phyloP scores from a whole-genome alignment of 2,329 filamentous ascomycete genomes.

The Xylariaceae sp. region DNA sequence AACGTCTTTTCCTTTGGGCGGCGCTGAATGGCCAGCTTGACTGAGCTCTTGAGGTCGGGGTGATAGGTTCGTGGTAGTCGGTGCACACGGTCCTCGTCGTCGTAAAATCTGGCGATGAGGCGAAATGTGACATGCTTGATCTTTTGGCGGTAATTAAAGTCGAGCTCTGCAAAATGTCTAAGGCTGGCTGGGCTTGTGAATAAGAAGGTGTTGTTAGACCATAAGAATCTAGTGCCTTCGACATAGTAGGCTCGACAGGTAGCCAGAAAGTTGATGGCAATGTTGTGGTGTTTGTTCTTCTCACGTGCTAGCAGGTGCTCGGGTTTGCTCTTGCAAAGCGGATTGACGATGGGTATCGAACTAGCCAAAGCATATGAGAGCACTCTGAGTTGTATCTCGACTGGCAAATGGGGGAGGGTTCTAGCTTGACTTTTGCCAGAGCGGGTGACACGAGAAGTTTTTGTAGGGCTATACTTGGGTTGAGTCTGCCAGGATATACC shows the following conservation, averaged over 20 bases:
- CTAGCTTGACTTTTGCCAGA: slow-evolving; percentile 30
- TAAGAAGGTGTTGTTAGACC: slow-evolving; percentile 59
- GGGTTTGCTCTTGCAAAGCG: slow-evolving; percentile 52
- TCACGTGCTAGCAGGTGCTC: slow-evolving; percentile 55
- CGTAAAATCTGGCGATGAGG: slow-evolving; percentile 62
- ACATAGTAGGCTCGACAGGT: slow-evolving; percentile 57
- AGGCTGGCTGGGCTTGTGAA: slow-evolving; percentile 62
- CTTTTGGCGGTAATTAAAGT: slow-evolving; percentile 49
- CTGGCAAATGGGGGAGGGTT: slow-evolving; percentile 54
- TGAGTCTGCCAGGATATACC: slow-evolving; percentile 57
- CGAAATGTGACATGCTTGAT: slow-evolving; percentile 58
- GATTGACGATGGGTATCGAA: slow-evolving; percentile 59
- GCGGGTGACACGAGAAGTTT: slow-evolving; percentile 39
- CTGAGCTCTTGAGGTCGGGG: slow-evolving; percentile 49
- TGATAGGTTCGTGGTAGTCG: slow-evolving; percentile 53
- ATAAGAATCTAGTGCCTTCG: slow-evolving; percentile 58
- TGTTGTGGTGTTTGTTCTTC: slow-evolving; percentile 52
- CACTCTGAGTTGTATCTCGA: slow-evolving; percentile 60
- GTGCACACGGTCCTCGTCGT: slow-evolving; percentile 54
- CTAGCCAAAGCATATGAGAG: slow-evolving; percentile 59
- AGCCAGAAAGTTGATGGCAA: slow-evolving; percentile 60
- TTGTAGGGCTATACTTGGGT: slow-evolving; percentile 40
- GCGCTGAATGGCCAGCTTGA: slow-evolving; percentile 50
- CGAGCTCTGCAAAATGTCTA: slow-evolving; percentile 56
- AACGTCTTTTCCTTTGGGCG: slow-evolving; percentile 54